These are phyloP conservation scores for Eimeria sp. DNA, from an alignment of 169 alveolate species.

Conservation along the genomic window DNA sequence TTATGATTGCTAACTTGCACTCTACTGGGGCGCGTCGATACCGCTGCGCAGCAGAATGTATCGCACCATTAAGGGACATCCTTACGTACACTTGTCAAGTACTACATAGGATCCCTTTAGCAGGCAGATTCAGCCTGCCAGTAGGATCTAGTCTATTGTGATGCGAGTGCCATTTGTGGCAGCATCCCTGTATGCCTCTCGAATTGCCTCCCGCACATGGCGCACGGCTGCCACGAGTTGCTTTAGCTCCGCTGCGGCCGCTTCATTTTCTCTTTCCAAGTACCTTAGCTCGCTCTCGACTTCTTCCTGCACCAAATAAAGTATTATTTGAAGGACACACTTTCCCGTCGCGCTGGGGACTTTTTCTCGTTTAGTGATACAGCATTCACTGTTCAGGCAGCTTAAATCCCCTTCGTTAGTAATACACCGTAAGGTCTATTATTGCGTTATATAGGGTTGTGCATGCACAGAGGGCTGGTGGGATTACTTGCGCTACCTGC, in stretches of 20 bases:
- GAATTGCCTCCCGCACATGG: constrained; percentile 41
- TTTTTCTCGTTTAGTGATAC: too few species aligned
- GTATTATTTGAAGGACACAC: background rate
- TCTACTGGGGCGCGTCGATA: background rate
- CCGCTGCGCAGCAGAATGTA: background rate
- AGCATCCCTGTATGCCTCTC: constrained; percentile 59
- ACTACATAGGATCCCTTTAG: background rate
- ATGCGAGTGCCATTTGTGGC: constrained; percentile 61
- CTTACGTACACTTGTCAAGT: background rate
- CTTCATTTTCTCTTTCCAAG: constrained; percentile 54
- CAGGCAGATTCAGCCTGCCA: background rate
- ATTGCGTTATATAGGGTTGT: background rate
- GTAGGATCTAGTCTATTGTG: constrained; percentile 33
- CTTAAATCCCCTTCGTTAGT: background rate
- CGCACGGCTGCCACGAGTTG: constrained; percentile 66
- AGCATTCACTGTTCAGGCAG: background rate
- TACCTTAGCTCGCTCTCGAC: constrained; percentile 49
- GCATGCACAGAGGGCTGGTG: background rate
- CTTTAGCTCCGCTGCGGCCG: constrained; percentile 50
- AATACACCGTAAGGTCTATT: background rate
- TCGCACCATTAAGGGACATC: background rate
- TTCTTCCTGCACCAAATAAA: constrained; percentile 34
- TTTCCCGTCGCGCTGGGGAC: background rate
- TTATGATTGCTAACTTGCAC: background rate
- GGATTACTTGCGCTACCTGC: constrained; percentile 6